phyloP scores from a whole-genome alignment of 805 yeast genomes.

The Cyberlindnera lachancei region DNA sequence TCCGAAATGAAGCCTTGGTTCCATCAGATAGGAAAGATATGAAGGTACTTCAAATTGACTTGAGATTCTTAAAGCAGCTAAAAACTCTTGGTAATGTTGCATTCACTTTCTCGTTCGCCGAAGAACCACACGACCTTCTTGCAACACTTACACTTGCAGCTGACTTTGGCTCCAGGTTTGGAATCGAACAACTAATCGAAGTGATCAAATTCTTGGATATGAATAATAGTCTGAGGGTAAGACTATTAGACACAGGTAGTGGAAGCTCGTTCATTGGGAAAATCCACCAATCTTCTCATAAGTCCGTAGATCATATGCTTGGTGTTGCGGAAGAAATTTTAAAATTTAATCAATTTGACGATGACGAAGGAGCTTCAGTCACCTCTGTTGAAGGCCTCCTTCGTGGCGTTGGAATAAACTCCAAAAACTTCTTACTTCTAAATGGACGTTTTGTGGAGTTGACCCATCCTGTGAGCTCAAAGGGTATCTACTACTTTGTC shows the following conservation, averaged over 20 bases:
- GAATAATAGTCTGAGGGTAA: conserved; percentile 28
- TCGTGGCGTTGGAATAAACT: conserved; percentile 26
- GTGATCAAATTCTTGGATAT: conserved; percentile 24
- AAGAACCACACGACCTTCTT: conserved; percentile 5
- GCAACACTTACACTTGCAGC: conserved; percentile 51
- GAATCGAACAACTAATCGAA: conserved; percentile 38
- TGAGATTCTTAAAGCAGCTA: not conserved
- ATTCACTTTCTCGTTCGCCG: conserved; percentile 17
- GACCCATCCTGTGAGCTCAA: conserved; percentile 16
- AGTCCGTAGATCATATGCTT: conserved; percentile 12
- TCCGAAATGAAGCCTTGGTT: conserved; percentile 42
- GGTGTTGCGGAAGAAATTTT: conserved; percentile 9
- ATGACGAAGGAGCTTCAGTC: conserved; percentile 2
- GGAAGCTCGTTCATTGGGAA: conserved; percentile 14
- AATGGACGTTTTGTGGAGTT: conserved; percentile 48
- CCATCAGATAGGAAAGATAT: conserved; percentile 36
- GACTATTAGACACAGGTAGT: conserved; percentile 26
- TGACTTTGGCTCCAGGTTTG: conserved; percentile 34
- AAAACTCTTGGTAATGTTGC: conserved; percentile 2
- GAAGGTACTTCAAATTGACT: conserved; percentile 16
- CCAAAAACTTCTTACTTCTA: conserved; percentile 34
- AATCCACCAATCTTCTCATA: conserved; percentile 11
- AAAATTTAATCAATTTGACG: conserved; percentile 9
- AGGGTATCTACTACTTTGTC: conserved; percentile 31
- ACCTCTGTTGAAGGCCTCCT: conserved; percentile 17